Percentiles rank a stretch among this genome's conserved stretches.
Evolutionary conservation across 2,329 filamentous ascomycete species (phyloP).

Genomic region (Lasiodiplodia theobromae): DNA sequence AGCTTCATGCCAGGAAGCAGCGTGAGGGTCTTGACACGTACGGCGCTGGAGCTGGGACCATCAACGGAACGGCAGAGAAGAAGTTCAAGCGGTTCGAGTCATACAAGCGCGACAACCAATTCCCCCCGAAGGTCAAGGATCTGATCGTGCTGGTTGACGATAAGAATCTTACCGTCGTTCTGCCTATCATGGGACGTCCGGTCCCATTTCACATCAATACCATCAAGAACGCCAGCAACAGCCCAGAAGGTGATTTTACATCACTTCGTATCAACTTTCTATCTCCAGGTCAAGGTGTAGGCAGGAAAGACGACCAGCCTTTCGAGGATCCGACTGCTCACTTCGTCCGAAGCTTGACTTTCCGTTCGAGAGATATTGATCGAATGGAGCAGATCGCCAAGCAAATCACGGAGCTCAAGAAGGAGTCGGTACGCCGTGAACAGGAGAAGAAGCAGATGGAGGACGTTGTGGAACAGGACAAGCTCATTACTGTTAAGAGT

Average conservation of each 20-base stretch:
- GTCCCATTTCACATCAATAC: slow-evolving; percentile 98
- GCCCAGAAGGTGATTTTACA: slow-evolving; percentile 91
- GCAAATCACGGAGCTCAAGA: slow-evolving; percentile 96
- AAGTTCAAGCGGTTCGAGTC: slow-evolving; percentile 99
- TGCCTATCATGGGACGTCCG: slow-evolving; percentile 96
- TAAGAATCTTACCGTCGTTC: slow-evolving; percentile 87
- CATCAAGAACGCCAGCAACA: slow-evolving; percentile 99
- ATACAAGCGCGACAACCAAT: slow-evolving; percentile 96
- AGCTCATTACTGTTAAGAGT: slow-evolving; percentile 93
- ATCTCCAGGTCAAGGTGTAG: slow-evolving; percentile 95
- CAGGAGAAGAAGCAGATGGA: slow-evolving; percentile 99
- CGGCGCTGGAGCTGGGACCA: slow-evolving; percentile 80
- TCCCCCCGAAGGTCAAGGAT: slow-evolving; percentile 82
- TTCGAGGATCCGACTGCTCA: slow-evolving; percentile 97
- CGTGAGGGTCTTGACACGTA: slow-evolving; percentile 86
- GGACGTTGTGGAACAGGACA: slow-evolving; percentile 98
- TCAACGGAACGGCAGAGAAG: slow-evolving; percentile 93
- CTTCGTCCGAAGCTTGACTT: slow-evolving; percentile 93
- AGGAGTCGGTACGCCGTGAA: slow-evolving; percentile 87
- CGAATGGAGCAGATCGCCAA: slow-evolving; percentile 90
- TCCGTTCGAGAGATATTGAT: slow-evolving; percentile 87
- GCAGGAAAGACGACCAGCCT: slow-evolving; percentile 94
- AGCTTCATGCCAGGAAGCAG: slow-evolving; percentile 86
- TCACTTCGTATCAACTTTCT: slow-evolving; percentile 97
- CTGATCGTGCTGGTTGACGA: slow-evolving; percentile 88